phyloP scores from a whole-genome alignment of 2,329 filamentous ascomycete genomes.

The Xylaria sp. region DNA sequence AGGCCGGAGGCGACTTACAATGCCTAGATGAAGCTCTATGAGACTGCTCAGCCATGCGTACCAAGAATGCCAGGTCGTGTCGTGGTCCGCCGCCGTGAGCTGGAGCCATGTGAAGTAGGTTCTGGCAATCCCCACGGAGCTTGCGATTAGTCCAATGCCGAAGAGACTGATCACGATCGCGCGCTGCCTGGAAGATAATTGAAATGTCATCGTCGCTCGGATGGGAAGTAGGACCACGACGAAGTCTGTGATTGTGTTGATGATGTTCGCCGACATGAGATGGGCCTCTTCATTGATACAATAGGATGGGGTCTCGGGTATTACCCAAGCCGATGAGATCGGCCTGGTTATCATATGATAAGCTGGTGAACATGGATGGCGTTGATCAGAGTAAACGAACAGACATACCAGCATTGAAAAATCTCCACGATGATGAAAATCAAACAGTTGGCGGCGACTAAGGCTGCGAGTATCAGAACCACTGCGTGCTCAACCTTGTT shows the following conservation, averaged over 20 bases:
- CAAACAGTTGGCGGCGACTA: conserved; percentile 50
- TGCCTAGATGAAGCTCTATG: conserved; percentile 58
- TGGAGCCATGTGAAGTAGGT: conserved; percentile 53
- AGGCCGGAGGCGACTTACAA: conserved; percentile 47
- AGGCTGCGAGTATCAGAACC: conserved; percentile 46
- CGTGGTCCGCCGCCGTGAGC: conserved; percentile 44
- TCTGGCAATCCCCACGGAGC: conserved; percentile 52
- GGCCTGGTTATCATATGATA: conserved; percentile 46
- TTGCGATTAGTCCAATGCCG: conserved; percentile 61
- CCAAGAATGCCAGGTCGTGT: conserved; percentile 54
- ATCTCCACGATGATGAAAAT: conserved; percentile 53
- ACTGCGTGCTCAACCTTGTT: conserved; percentile 48
- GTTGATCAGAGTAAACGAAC: background rate
- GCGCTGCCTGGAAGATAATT: conserved; percentile 60
- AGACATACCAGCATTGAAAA: conserved; percentile 55
- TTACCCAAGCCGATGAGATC: conserved; percentile 54
- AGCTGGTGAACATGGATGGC: conserved; percentile 1
- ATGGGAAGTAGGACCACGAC: conserved; percentile 64
- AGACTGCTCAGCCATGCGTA: conserved; percentile 52
- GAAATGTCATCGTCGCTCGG: conserved; percentile 57
- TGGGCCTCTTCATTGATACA: conserved; percentile 63
- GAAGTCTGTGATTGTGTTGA: conserved; percentile 71
- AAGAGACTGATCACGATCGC: conserved; percentile 60
- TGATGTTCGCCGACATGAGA: conserved; percentile 64
- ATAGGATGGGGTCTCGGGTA: conserved; percentile 50